phyloP scores from a whole-genome alignment of 208 protist species.

The Tritrichomonas musculus region DNA sequence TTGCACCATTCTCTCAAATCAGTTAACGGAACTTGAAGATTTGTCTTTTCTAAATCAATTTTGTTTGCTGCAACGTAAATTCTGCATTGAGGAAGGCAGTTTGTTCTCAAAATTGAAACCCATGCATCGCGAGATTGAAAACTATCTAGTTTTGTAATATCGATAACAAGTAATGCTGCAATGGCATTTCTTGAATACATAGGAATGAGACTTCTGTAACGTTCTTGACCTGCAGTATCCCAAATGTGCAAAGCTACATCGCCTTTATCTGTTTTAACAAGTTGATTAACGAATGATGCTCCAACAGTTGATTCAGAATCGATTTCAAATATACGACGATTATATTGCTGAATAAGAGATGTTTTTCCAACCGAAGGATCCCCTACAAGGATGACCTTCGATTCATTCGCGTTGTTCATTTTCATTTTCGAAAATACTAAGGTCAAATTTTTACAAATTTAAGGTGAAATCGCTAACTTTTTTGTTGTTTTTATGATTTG shows the following conservation, averaged over 20 bases:
- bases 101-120: not conserved
- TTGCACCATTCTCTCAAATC: not conserved
- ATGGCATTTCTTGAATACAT: slow-evolving; percentile 11
- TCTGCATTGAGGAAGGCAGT: not conserved
- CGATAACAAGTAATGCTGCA: not conserved
- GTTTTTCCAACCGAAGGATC: not conserved
- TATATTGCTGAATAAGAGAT: not conserved
- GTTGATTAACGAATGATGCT: not conserved
- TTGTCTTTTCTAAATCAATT: not conserved
- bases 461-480: no score
- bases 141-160: not conserved
- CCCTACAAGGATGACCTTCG: not conserved
- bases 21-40: no score
- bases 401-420: no score
- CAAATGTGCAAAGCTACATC: not conserved
- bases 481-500: no score
- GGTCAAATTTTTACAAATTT: no score
- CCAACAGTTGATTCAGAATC: not conserved
- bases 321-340: not conserved
- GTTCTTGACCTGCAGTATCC: no score
- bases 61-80: not conserved
- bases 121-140: not conserved
- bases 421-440: no score
- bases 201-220: not conserved
- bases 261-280: not conserved